A percentile compares a stretch with the other conserved stretches of the same genome.
These are phyloP conservation scores for Bothriochloa decipiens DNA, from an alignment of 176 grass and related monocot genomes.

Conservation along the genomic window DNA sequence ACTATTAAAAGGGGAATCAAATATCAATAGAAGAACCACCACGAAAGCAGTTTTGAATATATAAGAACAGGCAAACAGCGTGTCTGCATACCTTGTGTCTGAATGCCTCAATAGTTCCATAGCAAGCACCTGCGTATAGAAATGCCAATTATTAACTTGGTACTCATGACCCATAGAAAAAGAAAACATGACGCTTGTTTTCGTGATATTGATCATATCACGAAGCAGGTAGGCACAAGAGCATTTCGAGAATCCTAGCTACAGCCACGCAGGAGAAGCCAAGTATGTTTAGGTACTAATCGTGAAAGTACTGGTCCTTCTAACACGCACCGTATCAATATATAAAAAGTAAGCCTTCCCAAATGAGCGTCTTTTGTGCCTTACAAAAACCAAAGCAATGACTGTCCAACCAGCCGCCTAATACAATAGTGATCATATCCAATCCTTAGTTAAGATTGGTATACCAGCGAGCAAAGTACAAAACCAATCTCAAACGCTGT, in stretches of 20 bases:
- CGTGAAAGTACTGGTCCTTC: not conserved
- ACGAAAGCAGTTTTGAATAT: not conserved
- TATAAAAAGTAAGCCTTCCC: not conserved
- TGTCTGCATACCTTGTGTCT: slow-evolving; percentile 51
- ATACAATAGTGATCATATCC: not conserved
- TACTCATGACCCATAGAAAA: not conserved
- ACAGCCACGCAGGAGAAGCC: not conserved
- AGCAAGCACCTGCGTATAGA: slow-evolving; percentile 75
- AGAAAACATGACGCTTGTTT: not conserved
- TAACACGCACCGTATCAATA: not conserved
- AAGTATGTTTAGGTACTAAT: not conserved
- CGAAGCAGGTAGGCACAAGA: not conserved
- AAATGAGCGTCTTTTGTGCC: not conserved
- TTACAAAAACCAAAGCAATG: not conserved
- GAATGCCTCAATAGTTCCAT: slow-evolving; percentile 91
- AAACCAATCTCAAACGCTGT: not conserved
- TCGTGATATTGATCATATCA: slow-evolving; percentile 1
- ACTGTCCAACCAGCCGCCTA: not conserved
- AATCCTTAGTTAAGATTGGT: not conserved
- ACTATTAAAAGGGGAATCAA: too few relatives aligned
- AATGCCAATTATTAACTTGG: slow-evolving; percentile 9
- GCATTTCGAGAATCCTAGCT: not conserved
- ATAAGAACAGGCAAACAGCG: not conserved
- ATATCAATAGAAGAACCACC: too few relatives aligned
- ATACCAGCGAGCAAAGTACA: not conserved